Conservation (phyloP, 1,139 yeast genomes). For the Trichomonascaceae sp. region DNA sequence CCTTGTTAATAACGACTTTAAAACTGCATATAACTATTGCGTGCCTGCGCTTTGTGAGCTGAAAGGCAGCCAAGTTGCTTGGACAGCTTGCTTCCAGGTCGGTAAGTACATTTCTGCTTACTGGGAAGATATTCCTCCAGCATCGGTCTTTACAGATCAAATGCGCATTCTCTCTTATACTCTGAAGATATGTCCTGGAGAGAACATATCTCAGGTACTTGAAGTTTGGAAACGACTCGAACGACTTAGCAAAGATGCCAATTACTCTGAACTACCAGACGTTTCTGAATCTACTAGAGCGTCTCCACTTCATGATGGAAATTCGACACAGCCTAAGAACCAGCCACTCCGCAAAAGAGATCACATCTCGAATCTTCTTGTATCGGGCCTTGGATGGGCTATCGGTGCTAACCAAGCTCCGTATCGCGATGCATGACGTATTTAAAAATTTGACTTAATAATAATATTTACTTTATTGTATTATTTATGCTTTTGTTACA, state of each 20-base stretch:
- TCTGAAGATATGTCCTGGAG: constrained; percentile 35
- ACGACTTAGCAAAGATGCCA: neutral
- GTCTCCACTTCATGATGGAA: constrained; percentile 2
- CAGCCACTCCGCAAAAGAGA: constrained; percentile 34
- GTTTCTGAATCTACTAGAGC: neutral
- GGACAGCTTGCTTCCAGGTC: constrained; percentile 56
- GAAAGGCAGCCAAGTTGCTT: constrained; percentile 32
- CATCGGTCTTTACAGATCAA: constrained; percentile 36
- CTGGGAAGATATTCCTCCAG: constrained; percentile 38
- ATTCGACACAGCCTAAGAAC: neutral
- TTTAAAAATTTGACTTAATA: neutral
- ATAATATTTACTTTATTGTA: neutral
- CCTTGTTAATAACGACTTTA: constrained; percentile 47
- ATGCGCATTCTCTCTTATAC: constrained; percentile 42
- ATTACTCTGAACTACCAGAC: neutral
- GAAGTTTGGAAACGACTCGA: constrained; percentile 31
- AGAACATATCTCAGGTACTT: constrained; percentile 28
- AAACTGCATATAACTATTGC: constrained; percentile 43
- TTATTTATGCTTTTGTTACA: neutral
- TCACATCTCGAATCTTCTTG: constrained; percentile 47
- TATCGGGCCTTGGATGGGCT: constrained; percentile 61
- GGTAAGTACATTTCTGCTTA: constrained; percentile 49
- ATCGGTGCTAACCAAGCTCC: constrained; percentile 45
- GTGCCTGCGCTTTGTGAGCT: constrained; percentile 22
- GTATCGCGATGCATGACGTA: neutral